Evolutionary conservation across 2,329 filamentous ascomycete species (phyloP), one percentile per base, ranked within the genome.

Genomic region (Colletotrichum ledebouriae): DNA sequence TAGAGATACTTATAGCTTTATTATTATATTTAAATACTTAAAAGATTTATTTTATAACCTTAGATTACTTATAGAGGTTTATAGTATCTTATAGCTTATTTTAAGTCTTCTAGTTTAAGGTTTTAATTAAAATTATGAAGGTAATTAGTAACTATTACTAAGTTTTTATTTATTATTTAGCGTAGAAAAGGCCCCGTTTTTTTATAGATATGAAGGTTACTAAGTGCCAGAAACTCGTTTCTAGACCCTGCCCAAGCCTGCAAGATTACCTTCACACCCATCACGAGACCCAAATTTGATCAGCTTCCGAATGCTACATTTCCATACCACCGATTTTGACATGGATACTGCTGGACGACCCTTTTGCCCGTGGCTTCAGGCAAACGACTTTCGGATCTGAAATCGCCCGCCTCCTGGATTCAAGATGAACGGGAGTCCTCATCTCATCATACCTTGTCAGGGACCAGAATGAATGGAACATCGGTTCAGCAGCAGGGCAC

Each of bases 361-460:
- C 25, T 5, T 29, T 29, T 6, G 6, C 29, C 11, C n/a, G 33
- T 25, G 34, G 20, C 42, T 34, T 15, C 33, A 39, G 46, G 59
- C 37, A 53, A 46, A 46, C 55, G 47, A 42, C 59, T 37, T n/a
- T 63, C 20, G n/a, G 34, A 37, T 46, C 46, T 41, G 47, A 50
- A 52, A 50, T 64, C 29, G 46, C 52, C 33, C n/a, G 59, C 7
- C 57, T 62, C 63, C 59, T 52, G 52, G 20, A 46, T 52, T 63
- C 59, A 46, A 67, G 64, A 67, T 57, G 64, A 67, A 67, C 59
- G 59, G 64, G 52, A 60, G 34, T 39, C 44, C 65, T 64, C 65
- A 68, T 64, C 65, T 64, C 41, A 59, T 64, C 60, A 62, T 15
- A 55, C 65, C 50, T 59, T 53, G 59, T 53, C 53, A 55, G 46